Evolutionary conservation across 2,329 filamentous ascomycete species (phyloP).

Genomic region (Achaetomium macrosporum): DNA sequence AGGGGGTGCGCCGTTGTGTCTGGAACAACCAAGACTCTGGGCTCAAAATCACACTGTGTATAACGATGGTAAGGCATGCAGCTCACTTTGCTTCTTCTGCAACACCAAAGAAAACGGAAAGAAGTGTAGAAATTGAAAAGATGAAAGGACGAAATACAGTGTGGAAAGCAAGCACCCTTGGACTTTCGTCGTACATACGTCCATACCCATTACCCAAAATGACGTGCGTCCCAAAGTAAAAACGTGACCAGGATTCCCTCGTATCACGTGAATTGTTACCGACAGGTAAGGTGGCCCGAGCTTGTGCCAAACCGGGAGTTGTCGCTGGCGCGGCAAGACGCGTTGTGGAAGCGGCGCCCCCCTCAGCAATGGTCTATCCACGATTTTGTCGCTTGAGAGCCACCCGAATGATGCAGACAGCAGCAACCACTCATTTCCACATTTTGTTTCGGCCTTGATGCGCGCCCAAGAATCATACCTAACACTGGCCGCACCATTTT

Average conservation of each 20-base stretch:
- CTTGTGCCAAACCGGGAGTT: background rate
- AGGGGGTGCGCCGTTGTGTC: background rate
- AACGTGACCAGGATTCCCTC: no score
- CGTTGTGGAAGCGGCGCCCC: slow-evolving; percentile 3
- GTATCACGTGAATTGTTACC: background rate
- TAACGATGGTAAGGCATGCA: no score
- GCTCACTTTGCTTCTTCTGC: no score
- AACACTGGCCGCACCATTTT: slow-evolving; percentile 1
- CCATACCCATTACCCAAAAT: no score
- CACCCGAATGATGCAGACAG: slow-evolving; percentile 1
- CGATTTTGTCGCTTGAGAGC: slow-evolving; percentile 1
- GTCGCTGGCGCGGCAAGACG: slow-evolving; percentile 9
- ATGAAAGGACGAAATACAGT: no score
- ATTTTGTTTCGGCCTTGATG: slow-evolving; percentile 6
- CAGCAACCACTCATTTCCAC: background rate
- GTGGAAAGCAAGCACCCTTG: no score
- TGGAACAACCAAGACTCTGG: no score
- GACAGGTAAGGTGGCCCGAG: background rate
- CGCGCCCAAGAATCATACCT: slow-evolving; percentile 1
- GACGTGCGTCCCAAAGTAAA: no score
- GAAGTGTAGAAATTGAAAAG: no score
- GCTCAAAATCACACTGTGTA: background rate
- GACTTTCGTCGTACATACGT: no score
- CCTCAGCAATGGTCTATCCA: background rate
- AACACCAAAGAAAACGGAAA: no score